Percentiles rank a stretch among this genome's conserved stretches.
Conservation (phyloP, 495 filamentous ascomycete species). For the Rusavskia elegans region DNA sequence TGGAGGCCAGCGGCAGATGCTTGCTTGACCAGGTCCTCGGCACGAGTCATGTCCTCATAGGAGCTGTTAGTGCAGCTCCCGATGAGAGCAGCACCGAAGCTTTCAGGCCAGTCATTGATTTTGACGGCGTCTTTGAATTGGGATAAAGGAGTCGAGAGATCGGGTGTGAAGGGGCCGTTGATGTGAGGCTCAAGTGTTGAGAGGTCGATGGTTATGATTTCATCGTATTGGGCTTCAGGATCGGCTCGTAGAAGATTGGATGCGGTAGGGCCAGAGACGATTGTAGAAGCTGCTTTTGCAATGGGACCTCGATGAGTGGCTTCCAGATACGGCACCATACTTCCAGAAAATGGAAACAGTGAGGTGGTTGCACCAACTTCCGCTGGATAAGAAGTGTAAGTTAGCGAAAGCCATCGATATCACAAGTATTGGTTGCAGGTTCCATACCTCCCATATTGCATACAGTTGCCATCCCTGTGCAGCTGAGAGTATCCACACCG, state of each 20-base stretch:
- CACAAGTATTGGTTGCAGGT: no score
- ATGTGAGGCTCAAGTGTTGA: slow-evolving; percentile 87
- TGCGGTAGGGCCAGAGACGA: slow-evolving; percentile 27
- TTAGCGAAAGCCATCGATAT: no score
- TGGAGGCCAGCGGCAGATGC: slow-evolving; percentile 72
- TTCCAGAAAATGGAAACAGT: slow-evolving; percentile 66
- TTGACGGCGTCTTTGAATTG: slow-evolving; percentile 69
- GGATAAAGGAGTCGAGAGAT: slow-evolving; percentile 82
- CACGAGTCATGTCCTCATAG: slow-evolving; percentile 93
- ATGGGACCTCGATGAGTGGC: slow-evolving; percentile 68
- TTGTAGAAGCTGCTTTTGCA: slow-evolving; percentile 40
- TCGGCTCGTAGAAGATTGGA: slow-evolving; percentile 51
- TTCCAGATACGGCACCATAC: slow-evolving; percentile 61
- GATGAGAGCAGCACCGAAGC: slow-evolving; percentile 82
- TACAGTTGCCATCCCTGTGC: slow-evolving; percentile 83
- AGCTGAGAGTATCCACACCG: slow-evolving; percentile 76
- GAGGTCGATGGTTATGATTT: slow-evolving; percentile 82
- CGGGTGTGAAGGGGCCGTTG: slow-evolving; percentile 94
- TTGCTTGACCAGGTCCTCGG: slow-evolving; percentile 82
- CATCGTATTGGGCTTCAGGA: slow-evolving; percentile 67
- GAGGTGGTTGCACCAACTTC: slow-evolving; percentile 96
- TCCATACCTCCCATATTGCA: slow-evolving; percentile 85
- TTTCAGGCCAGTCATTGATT: slow-evolving; percentile 76
- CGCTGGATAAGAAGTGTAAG: slow-evolving; percentile 31
- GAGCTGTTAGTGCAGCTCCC: slow-evolving; percentile 98